Evolutionary conservation across 495 filamentous ascomycete genomes (phyloP), one percentile per base, ranked within the genome.

Genomic region (Lasiosphaeris hirsuta): DNA sequence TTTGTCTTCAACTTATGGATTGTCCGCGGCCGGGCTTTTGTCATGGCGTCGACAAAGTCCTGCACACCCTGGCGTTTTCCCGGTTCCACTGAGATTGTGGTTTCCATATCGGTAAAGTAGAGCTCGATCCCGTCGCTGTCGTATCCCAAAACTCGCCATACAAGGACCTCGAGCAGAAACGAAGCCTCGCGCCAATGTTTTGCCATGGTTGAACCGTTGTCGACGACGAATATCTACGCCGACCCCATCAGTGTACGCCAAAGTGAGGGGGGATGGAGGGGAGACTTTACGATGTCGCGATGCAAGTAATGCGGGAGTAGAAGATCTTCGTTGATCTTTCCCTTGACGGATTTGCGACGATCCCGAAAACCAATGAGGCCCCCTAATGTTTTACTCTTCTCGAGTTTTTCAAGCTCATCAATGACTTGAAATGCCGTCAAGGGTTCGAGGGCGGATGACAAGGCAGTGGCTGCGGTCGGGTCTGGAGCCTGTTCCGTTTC

Each of bases 81-180:
- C 14, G 3, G 13, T 10, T 39, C 19, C 7, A 56, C 35, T 4
- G 0, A n/a, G 10, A 43, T 35, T n/a, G 19, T 48, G 14, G 54
- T 56, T 4, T n/a, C 39, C 7, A 44, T 30, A 33, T 58, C 50
- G 4, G 59, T 62, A 30, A 62, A 62, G 10, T 41, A 57, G 13
- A 62, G 54, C 40, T 73, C 70, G 41, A 65, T 58, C 9, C 70
- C 70, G 52, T 73, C 63, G 35, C 53, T 49, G 37, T 73, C 70
- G 9, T 62, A 57, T 7, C 59, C 59, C 4, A 58, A 19, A 9
- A 61, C 55, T 46, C 69, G 67, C 67, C 63, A 63, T 10, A 61
- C 63, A 3, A 71, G 56, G 7, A 68, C 64, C 37, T 60, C 50
- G 3, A 68, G 52, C 0, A 70, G 5, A 37, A 56, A 60, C 0